These are phyloP conservation scores for Penicillium simplicissimum DNA, from an alignment of 495 filamentous ascomycete genomes.

Conservation along the genomic window DNA sequence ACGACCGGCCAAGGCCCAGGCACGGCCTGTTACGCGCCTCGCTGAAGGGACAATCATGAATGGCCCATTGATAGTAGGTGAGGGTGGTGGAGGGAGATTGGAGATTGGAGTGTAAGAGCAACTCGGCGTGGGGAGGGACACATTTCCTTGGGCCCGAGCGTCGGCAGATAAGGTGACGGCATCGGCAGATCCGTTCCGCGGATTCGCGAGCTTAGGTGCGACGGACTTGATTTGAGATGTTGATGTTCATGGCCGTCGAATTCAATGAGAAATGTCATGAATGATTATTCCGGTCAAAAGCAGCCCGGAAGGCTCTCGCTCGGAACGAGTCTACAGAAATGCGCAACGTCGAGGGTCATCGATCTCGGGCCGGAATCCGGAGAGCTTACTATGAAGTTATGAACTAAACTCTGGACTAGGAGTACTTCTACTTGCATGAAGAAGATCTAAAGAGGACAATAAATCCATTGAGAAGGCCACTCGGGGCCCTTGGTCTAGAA, in stretches of 20 bases:
- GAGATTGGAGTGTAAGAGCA: slow-evolving; percentile 9
- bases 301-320: not conserved
- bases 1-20: slow-evolving; percentile 39
- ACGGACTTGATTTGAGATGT: not conserved
- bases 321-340: not conserved
- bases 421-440: not conserved
- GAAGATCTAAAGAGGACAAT: not conserved
- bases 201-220: not conserved
- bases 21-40: slow-evolving; percentile 46
- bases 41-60: slow-evolving; percentile 48
- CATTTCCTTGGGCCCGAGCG: slow-evolving; percentile 25
- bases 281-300: not conserved
- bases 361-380: not conserved
- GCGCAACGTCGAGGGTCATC: not conserved
- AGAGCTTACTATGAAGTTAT: not conserved
- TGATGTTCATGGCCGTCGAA: not conserved
- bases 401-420: not conserved
- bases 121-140: slow-evolving; percentile 19
- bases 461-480: slow-evolving; percentile 1
- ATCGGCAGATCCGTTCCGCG: slow-evolving; percentile 25
- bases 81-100: slow-evolving; percentile 7
- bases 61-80: slow-evolving; percentile 35
- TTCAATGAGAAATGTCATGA: not conserved
- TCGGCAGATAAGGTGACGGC: slow-evolving; percentile 32
- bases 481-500: not conserved